Conservation (phyloP, 441 rosid genomes). For the Corymbia citriodora region DNA sequence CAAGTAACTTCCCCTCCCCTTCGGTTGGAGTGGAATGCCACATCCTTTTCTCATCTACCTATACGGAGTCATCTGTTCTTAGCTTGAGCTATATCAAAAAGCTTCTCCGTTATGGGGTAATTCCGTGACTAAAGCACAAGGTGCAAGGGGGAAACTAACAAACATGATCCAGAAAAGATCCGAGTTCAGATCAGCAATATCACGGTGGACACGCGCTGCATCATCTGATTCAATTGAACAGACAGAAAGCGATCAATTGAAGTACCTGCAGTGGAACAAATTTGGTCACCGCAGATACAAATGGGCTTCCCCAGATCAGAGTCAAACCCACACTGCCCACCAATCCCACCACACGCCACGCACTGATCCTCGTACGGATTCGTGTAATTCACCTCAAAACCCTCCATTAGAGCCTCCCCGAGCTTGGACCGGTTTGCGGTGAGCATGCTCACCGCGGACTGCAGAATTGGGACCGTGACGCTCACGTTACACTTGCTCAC, state of each 20-base stretch:
- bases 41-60: neutral
- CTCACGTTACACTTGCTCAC: conserved; percentile 3
- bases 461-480: conserved; percentile 10
- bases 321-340: conserved; percentile 32
- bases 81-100: neutral
- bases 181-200: neutral
- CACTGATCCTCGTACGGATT: conserved; percentile 18
- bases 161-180: neutral
- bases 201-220: neutral
- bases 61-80: neutral
- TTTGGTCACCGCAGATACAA: conserved; percentile 29
- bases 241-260: neutral
- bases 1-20: neutral
- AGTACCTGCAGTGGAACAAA: conserved; percentile 24
- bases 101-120: neutral
- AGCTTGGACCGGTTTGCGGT: conserved; percentile 6
- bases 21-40: neutral
- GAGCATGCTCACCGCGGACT: neutral
- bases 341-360: neutral
- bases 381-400: conserved; percentile 20
- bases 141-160: neutral
- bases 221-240: neutral
- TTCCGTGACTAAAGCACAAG: neutral
- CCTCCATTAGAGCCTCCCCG: conserved; percentile 23
- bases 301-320: conserved; percentile 6